Conservation (phyloP, 768 basidiomycete species). For the Lactarius evosmus region DNA sequence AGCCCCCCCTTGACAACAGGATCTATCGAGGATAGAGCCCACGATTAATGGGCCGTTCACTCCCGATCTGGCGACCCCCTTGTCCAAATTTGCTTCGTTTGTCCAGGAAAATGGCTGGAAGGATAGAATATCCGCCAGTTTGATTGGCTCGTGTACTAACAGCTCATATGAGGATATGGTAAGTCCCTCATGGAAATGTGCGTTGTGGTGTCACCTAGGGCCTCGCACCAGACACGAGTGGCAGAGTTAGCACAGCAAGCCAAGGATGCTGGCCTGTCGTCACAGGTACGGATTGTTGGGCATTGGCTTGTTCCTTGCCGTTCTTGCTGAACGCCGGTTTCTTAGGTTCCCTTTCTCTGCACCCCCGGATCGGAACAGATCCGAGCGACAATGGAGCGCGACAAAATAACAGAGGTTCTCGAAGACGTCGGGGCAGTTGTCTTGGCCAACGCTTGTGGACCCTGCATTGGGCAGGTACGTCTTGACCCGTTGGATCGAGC, state of each 20-base stretch:
- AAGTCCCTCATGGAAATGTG: constrained; percentile 15
- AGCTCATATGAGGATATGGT: constrained; percentile 98
- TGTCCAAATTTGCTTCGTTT: constrained; percentile 83
- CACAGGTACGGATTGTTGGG: constrained; percentile 52
- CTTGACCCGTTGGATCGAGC: constrained; percentile 12
- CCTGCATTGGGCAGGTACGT: constrained; percentile 90
- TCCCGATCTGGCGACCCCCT: constrained; percentile 90
- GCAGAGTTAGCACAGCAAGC: constrained; percentile 91
- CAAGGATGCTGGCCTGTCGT: constrained; percentile 71
- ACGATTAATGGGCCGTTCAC: constrained; percentile 97
- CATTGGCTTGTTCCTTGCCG: background rate
- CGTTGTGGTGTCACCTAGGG: background rate
- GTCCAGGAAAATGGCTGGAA: constrained; percentile 88
- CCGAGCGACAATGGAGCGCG: constrained; percentile 94
- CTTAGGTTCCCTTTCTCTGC: constrained; percentile 78
- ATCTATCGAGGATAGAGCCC: constrained; percentile 85
- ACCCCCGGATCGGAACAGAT: constrained; percentile 95
- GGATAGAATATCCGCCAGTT: constrained; percentile 82
- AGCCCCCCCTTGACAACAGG: constrained; percentile 42
- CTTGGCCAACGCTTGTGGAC: constrained; percentile 96
- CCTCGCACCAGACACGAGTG: constrained; percentile 69
- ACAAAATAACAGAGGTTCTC: constrained; percentile 76
- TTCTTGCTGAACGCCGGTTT: background rate
- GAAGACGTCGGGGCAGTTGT: constrained; percentile 92
- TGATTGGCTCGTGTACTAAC: constrained; percentile 99